phyloP scores from a whole-genome alignment of 139 green algal species.

The Desmodesmus armatus region DNA sequence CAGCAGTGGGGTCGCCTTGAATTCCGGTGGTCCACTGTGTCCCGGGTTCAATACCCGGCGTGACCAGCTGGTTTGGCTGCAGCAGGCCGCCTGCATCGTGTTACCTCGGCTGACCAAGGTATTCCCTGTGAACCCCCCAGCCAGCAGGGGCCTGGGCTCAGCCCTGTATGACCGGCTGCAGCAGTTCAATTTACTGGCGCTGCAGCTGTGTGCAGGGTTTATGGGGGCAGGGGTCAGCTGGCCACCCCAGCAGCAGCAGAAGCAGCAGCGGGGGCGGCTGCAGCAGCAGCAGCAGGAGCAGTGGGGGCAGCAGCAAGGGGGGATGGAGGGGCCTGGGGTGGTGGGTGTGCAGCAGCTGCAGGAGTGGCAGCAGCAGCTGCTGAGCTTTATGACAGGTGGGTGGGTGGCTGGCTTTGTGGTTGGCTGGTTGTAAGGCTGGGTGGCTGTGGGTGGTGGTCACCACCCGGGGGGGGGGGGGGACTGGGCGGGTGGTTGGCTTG shows the following conservation, averaged over 20 bases:
- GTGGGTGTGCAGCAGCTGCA: constrained; percentile 37
- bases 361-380: too few species aligned
- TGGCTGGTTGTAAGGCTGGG: too few species aligned
- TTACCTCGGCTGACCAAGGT: constrained; percentile 46
- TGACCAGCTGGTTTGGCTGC: constrained; percentile 4
- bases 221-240: constrained; percentile 33
- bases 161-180: constrained; percentile 59
- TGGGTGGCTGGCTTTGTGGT: too few species aligned
- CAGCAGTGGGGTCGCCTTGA: background rate
- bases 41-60: constrained; percentile 1
- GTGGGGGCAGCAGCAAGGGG: background rate
- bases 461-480: too few species aligned
- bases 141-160: constrained; percentile 13
- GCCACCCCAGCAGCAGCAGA: background rate
- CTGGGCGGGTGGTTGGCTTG: too few species aligned
- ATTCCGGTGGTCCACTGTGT: background rate
- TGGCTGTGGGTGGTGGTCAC: too few species aligned
- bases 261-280: background rate
- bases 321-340: constrained; percentile 5
- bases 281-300: constrained; percentile 9
- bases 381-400: too few species aligned
- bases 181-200: constrained; percentile 63
- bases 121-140: constrained; percentile 54
- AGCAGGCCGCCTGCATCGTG: constrained; percentile 27
- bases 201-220: constrained; percentile 63